Percentiles rank a stretch among this genome's conserved stretches.
phyloP scores from a whole-genome alignment of 192 early-diverging fungal species.

The Rhizophagus clarus region DNA sequence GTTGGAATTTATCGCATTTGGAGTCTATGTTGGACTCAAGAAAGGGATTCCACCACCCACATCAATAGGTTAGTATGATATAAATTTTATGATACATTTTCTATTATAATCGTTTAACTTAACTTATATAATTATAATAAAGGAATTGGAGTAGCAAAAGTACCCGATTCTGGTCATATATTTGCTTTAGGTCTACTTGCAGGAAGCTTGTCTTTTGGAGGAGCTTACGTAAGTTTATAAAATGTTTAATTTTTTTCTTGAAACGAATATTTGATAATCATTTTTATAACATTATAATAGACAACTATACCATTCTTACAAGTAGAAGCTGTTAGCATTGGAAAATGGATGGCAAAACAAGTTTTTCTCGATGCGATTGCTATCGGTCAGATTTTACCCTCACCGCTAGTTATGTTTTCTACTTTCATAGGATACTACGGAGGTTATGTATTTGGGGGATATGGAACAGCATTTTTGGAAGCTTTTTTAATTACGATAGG shows the following conservation, averaged over 20 bases:
- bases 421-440: constrained; percentile 45
- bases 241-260: not conserved
- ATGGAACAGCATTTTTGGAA: constrained; percentile 31
- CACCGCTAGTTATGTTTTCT: constrained; percentile 54
- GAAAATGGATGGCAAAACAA: constrained; percentile 52
- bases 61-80: too few relatives aligned
- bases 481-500: constrained; percentile 33
- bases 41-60: constrained; percentile 45
- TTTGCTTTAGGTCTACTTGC: constrained; percentile 51
- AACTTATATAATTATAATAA: constrained; percentile 35
- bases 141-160: constrained; percentile 44
- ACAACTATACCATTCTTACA: constrained; percentile 57
- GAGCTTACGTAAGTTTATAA: constrained; percentile 44
- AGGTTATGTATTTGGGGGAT: constrained; percentile 22
- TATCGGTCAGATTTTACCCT: constrained; percentile 52
- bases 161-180: constrained; percentile 43
- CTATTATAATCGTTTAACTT: too few relatives aligned
- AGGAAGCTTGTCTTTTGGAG: constrained; percentile 54
- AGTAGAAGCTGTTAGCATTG: constrained; percentile 54
- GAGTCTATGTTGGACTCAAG: constrained; percentile 40
- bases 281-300: not conserved
- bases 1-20: constrained; percentile 41
- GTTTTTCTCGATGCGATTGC: constrained; percentile 57
- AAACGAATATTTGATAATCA: not conserved
- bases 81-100: too few relatives aligned